Conservation (phyloP, 768 basidiomycete species). For the Epithele typhae region DNA sequence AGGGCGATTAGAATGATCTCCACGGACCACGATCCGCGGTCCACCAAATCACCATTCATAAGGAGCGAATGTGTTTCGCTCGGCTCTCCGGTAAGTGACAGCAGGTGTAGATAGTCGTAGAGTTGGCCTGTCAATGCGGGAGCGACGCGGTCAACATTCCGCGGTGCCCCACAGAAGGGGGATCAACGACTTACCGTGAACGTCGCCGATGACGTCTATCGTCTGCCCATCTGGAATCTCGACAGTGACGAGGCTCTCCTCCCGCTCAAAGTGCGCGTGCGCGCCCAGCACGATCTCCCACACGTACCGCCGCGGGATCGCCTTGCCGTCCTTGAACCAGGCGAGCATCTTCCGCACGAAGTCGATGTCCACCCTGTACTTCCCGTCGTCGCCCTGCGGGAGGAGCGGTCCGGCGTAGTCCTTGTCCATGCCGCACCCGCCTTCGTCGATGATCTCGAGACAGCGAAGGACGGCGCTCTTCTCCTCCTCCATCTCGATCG, state of each 20-base stretch:
- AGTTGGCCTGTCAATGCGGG: constrained; percentile 67
- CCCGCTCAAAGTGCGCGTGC: constrained; percentile 66
- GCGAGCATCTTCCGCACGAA: constrained; percentile 86
- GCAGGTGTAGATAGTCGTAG: constrained; percentile 88
- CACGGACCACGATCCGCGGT: constrained; percentile 93
- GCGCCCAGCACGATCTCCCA: constrained; percentile 96
- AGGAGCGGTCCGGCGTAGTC: constrained; percentile 76
- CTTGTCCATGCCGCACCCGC: constrained; percentile 75
- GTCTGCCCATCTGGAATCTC: constrained; percentile 71
- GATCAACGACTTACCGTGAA: constrained; percentile 59
- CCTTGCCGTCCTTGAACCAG: constrained; percentile 93
- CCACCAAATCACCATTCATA: constrained; percentile 96
- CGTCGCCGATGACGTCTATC: constrained; percentile 94
- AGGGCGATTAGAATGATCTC: constrained; percentile 92
- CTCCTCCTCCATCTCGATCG: constrained; percentile 91
- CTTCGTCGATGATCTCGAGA: constrained; percentile 73
- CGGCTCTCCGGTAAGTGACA: constrained; percentile 82
- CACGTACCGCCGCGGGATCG: constrained; percentile 81
- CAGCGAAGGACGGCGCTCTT: constrained; percentile 74
- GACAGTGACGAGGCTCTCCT: constrained; percentile 79
- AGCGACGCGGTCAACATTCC: neutral
- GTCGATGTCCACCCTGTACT: constrained; percentile 67
- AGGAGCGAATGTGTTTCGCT: constrained; percentile 79
- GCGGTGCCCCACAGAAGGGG: neutral
- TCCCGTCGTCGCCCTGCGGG: constrained; percentile 49